Evolutionary conservation across 495 filamentous ascomycete genomes (phyloP).

Genomic region (Hypomontagnella monticulosa): DNA sequence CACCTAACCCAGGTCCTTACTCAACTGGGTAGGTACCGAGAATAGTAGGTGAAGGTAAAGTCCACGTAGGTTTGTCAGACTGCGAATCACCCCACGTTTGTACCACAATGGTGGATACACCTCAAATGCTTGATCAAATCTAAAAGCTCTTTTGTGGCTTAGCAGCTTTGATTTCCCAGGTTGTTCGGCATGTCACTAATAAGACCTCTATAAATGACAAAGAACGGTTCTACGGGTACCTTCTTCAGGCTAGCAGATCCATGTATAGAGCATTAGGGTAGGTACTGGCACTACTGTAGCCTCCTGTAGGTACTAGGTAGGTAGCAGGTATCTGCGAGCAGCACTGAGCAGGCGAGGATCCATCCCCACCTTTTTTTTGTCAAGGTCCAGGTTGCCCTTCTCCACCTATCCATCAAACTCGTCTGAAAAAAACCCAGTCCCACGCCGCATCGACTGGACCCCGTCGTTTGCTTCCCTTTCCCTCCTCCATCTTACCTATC

Average conservation of each 20-base stretch:
- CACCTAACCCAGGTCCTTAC: background rate
- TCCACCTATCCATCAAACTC: conserved; percentile 40
- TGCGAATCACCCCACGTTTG: conserved; percentile 24
- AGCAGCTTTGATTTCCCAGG: too few species aligned
- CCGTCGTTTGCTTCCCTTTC: conserved; percentile 45
- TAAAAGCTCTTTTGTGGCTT: too few species aligned
- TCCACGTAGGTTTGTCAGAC: background rate
- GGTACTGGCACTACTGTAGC: background rate
- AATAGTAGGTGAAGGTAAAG: too few species aligned
- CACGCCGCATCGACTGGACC: conserved; percentile 38
- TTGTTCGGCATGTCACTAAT: too few species aligned
- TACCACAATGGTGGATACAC: background rate
- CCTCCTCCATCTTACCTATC: conserved; percentile 47
- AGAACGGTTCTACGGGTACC: too few species aligned
- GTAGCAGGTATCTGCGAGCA: conserved; percentile 14
- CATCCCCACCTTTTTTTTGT: conserved; percentile 20
- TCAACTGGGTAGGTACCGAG: background rate
- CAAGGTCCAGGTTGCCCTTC: conserved; percentile 33
- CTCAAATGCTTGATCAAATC: too few species aligned
- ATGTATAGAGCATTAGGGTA: too few species aligned
- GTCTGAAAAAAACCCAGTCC: conserved; percentile 42
- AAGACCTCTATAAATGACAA: too few species aligned
- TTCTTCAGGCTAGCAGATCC: too few species aligned
- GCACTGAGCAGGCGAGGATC: background rate
- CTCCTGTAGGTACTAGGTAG: background rate